Conservation (phyloP, 2,329 filamentous ascomycete species). For the Diaporthe ampelina region DNA sequence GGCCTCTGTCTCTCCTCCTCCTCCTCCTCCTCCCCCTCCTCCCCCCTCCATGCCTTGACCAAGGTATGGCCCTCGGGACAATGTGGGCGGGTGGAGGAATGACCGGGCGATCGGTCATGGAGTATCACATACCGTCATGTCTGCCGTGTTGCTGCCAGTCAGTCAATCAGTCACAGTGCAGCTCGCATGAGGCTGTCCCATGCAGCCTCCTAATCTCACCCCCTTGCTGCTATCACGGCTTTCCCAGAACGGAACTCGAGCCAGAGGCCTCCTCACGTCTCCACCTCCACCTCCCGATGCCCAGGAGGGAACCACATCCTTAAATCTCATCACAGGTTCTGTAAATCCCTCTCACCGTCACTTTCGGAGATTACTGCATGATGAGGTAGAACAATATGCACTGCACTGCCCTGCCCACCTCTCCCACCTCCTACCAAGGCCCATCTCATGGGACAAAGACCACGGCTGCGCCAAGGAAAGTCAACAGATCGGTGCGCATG, state of each 20-base stretch:
- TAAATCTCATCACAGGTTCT: neutral
- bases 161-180: conserved; percentile 28
- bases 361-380: conserved; percentile 14
- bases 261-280: conserved; percentile 31
- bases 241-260: conserved; percentile 34
- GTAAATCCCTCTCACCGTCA: conserved; percentile 1
- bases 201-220: conserved; percentile 3
- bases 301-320: neutral
- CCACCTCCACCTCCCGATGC: conserved; percentile 16
- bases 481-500: neutral
- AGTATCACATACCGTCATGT: neutral
- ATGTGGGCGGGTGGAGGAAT: neutral
- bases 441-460: neutral
- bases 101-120: neutral
- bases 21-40: neutral
- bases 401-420: neutral
- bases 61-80: neutral
- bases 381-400: neutral
- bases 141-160: neutral
- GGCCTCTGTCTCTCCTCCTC: neutral
- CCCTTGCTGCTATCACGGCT: conserved; percentile 33
- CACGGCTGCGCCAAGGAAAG: neutral
- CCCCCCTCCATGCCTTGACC: neutral
- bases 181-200: conserved; percentile 18
- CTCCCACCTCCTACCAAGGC: no score